phyloP scores from a whole-genome alignment of 2,329 filamentous ascomycete genomes.

The Alternaria novae-zelandiae region DNA sequence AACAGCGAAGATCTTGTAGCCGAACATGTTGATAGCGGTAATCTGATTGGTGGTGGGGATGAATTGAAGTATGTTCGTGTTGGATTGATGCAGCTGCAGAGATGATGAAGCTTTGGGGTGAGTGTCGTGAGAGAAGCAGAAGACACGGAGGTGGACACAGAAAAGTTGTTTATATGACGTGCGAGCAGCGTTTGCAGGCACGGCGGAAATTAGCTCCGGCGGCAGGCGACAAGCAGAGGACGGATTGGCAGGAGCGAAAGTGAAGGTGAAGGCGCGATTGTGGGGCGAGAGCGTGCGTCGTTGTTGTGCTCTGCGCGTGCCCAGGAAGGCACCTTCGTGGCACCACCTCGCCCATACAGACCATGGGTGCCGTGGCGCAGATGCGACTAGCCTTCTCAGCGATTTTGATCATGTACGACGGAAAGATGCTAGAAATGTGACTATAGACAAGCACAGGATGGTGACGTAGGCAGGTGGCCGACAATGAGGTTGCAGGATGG shows the following conservation, averaged over 20 bases:
- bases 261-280: slow-evolving; percentile 20
- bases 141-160: slow-evolving; percentile 8
- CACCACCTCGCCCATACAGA: slow-evolving; percentile 18
- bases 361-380: slow-evolving; percentile 15
- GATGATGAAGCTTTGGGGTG: slow-evolving; percentile 20
- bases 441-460: not conserved
- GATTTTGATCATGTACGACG: not conserved
- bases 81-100: slow-evolving; percentile 32
- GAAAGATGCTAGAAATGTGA: not conserved
- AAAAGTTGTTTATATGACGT: slow-evolving; percentile 19
- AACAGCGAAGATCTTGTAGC: slow-evolving; percentile 31
- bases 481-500: not conserved
- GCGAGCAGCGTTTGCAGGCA: slow-evolving; percentile 10
- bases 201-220: slow-evolving; percentile 2
- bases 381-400: slow-evolving; percentile 19
- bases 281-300: slow-evolving; percentile 1
- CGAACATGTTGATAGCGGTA: slow-evolving; percentile 33
- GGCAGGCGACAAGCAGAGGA: not conserved
- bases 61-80: slow-evolving; percentile 19
- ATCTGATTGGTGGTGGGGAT: slow-evolving; percentile 17
- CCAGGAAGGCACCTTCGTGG: slow-evolving; percentile 16
- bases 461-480: not conserved
- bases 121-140: slow-evolving; percentile 15
- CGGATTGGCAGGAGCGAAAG: slow-evolving; percentile 1
- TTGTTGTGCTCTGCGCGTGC: slow-evolving; percentile 11